These are phyloP conservation scores for Phytopythium delawarense DNA, from an alignment of 352 stramenopile genomes.

Conservation along the genomic window DNA sequence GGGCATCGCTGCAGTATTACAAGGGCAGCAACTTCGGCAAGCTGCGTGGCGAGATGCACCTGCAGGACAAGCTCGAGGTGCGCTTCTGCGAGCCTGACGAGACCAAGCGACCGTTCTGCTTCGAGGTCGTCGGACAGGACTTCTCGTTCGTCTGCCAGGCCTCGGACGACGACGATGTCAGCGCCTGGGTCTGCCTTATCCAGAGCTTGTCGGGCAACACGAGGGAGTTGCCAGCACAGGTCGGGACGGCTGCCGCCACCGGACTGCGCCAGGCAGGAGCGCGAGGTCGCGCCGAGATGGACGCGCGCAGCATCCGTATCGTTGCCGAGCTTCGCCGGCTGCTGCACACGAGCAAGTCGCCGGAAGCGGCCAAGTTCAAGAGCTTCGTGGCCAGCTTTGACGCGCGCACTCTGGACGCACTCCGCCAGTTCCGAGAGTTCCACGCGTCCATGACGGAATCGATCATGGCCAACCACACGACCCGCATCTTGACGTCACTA, in stretches of 20 bases:
- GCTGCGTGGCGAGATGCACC: slow-evolving; percentile 67
- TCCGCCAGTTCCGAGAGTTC: slow-evolving; percentile 64
- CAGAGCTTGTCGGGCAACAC: slow-evolving; percentile 56
- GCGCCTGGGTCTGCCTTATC: slow-evolving; percentile 78
- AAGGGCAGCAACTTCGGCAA: slow-evolving; percentile 82
- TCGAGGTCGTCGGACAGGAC: slow-evolving; percentile 67
- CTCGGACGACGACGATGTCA: slow-evolving; percentile 83
- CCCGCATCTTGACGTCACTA: slow-evolving; percentile 52
- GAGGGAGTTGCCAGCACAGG: slow-evolving; percentile 24
- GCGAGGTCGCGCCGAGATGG: slow-evolving; percentile 31
- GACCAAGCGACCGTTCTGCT: slow-evolving; percentile 81
- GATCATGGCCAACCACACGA: slow-evolving; percentile 61
- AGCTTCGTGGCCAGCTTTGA: slow-evolving; percentile 63
- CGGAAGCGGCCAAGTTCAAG: slow-evolving; percentile 63
- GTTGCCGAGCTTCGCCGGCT: slow-evolving; percentile 72
- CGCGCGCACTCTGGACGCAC: slow-evolving; percentile 26
- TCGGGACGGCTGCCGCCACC: slow-evolving; percentile 30
- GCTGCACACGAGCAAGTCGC: slow-evolving; percentile 74
- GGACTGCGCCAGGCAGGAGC: slow-evolving; percentile 35
- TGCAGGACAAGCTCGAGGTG: slow-evolving; percentile 67
- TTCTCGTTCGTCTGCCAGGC: slow-evolving; percentile 78
- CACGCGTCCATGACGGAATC: slow-evolving; percentile 50
- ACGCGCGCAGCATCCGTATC: slow-evolving; percentile 75
- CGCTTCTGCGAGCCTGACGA: slow-evolving; percentile 76
- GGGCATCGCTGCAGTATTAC: slow-evolving; percentile 81